phyloP scores from a whole-genome alignment of 352 stramenopile species.

The Globisporangium takayamanum region DNA sequence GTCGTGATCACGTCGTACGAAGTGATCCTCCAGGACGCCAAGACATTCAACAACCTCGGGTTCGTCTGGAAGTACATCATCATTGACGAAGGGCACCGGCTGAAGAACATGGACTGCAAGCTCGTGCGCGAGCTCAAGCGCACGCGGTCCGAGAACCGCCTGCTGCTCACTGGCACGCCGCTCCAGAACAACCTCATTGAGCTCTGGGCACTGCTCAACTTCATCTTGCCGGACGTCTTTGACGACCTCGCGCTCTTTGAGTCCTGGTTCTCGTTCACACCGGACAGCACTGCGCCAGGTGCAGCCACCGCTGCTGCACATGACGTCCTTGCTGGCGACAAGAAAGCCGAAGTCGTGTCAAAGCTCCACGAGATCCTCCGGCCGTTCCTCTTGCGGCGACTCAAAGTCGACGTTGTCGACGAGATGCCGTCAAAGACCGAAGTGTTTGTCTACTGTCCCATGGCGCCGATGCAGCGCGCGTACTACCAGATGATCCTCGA shows the following conservation, averaged over 20 bases:
- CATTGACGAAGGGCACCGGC: slow-evolving; percentile 96
- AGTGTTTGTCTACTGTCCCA: slow-evolving; percentile 96
- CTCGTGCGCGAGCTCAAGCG: slow-evolving; percentile 93
- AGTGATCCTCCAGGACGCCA: slow-evolving; percentile 75
- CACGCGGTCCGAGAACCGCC: slow-evolving; percentile 88
- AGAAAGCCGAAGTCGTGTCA: slow-evolving; percentile 91
- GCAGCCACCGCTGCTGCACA: slow-evolving; percentile 69
- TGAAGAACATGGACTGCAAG: slow-evolving; percentile 97
- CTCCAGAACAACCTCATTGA: slow-evolving; percentile 98
- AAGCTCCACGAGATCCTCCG: slow-evolving; percentile 97
- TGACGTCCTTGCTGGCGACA: slow-evolving; percentile 89
- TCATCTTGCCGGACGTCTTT: slow-evolving; percentile 97
- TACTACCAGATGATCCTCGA: slow-evolving; percentile 94
- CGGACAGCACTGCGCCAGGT: slow-evolving; percentile 43
- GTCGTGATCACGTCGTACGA: slow-evolving; percentile 88
- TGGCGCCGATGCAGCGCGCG: slow-evolving; percentile 91
- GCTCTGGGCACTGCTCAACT: slow-evolving; percentile 98
- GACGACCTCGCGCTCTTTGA: slow-evolving; percentile 97
- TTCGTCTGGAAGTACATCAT: slow-evolving; percentile 94
- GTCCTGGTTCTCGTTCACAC: slow-evolving; percentile 97
- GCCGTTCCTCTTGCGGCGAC: slow-evolving; percentile 93
- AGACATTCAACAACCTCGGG: slow-evolving; percentile 40
- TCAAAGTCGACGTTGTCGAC: slow-evolving; percentile 93
- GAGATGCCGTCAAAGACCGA: slow-evolving; percentile 97
- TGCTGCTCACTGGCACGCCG: slow-evolving; percentile 95